Percentiles rank a stretch among this genome's conserved stretches.
These are phyloP conservation scores for Cyclostephanos tholiformis DNA, from an alignment of 108 stramenopile species.

Conservation along the genomic window DNA sequence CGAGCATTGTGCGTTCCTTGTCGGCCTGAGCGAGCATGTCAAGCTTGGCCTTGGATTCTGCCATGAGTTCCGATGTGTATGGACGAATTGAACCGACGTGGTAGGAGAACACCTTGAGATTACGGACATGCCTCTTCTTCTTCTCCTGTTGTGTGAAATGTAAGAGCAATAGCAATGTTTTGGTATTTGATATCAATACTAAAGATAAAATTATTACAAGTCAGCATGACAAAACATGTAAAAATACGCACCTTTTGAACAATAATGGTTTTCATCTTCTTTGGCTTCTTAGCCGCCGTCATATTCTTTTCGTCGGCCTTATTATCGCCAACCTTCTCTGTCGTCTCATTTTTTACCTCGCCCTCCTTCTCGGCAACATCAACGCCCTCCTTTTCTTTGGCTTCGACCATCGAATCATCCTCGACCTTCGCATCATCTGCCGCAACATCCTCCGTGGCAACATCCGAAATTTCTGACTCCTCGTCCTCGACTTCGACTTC, in stretches of 20 bases:
- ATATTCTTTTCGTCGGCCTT: constrained; percentile 48
- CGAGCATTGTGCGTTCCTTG: constrained; percentile 82
- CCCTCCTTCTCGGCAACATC: constrained; percentile 37
- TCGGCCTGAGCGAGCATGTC: constrained; percentile 79
- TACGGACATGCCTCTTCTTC: constrained; percentile 69
- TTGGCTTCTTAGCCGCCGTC: constrained; percentile 42
- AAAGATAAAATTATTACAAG: neutral
- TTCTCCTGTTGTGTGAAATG: constrained; percentile 61
- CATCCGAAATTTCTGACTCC: constrained; percentile 41
- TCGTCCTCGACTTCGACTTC: constrained; percentile 87
- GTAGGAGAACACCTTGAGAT: constrained; percentile 65
- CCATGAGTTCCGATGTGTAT: constrained; percentile 66
- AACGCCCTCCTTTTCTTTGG: constrained; percentile 26
- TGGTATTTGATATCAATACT: neutral
- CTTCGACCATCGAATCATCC: constrained; percentile 16
- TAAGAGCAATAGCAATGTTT: constrained; percentile 13
- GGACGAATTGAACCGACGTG: constrained; percentile 67
- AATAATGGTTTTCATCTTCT: constrained; percentile 81
- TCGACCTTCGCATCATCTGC: constrained; percentile 27
- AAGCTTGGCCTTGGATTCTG: constrained; percentile 84
- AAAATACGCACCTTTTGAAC: constrained; percentile 66
- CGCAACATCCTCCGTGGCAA: constrained; percentile 12
- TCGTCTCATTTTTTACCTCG: constrained; percentile 33
- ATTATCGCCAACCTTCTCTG: constrained; percentile 33
- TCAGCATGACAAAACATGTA: constrained; percentile 5